These are phyloP conservation scores for Diutina scorzettiae DNA, from an alignment of 1,139 yeast species.

Conservation along the genomic window DNA sequence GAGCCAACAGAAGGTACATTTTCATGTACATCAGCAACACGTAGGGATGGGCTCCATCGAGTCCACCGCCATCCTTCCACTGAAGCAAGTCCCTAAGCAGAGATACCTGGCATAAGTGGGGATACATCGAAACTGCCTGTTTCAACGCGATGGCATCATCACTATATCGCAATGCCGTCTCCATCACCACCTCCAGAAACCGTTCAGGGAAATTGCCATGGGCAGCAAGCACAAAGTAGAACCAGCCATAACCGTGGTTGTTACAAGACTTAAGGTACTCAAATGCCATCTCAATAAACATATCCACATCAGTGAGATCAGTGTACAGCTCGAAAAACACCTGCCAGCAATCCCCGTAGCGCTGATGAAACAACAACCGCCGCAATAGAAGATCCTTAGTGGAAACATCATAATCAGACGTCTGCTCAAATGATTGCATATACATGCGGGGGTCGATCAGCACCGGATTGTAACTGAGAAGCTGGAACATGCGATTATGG, in stretches of 20 bases:
- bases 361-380: neutral
- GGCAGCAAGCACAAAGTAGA: constrained; percentile 4
- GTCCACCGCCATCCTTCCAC: neutral
- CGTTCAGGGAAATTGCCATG: neutral
- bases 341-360: neutral
- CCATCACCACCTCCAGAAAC: constrained; percentile 2
- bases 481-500: constrained; percentile 1
- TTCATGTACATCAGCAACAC: neutral
- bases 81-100: constrained; percentile 1
- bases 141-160: neutral
- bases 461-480: neutral
- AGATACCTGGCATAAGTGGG: neutral
- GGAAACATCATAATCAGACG: neutral
- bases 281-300: neutral
- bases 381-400: neutral
- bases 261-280: neutral
- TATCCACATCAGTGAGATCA: constrained; percentile 2
- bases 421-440: neutral
- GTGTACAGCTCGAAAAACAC: constrained; percentile 1
- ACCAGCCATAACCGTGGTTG: neutral
- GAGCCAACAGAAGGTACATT: neutral
- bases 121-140: neutral
- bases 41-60: neutral
- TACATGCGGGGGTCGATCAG: constrained; percentile 1
- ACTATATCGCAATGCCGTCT: neutral